Evolutionary conservation across 1,284 basidiomycete species (phyloP).

Genomic region (Grifola frondosa): DNA sequence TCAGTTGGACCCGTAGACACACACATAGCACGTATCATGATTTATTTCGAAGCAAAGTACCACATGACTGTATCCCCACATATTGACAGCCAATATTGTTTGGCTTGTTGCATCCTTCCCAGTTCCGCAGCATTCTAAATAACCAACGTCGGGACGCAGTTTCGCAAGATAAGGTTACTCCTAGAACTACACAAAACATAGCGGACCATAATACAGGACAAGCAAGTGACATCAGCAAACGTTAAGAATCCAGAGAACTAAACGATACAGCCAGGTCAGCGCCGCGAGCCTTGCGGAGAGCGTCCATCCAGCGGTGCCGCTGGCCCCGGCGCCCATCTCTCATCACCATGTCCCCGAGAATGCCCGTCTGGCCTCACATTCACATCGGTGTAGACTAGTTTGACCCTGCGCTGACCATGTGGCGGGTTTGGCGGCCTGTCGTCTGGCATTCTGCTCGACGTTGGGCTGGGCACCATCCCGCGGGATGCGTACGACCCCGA

Average conservation of each 20-base stretch:
- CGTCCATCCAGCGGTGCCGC: no score
- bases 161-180: conserved; percentile 10
- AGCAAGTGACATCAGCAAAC: conserved; percentile 18
- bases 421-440: conserved; percentile 11
- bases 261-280: neutral
- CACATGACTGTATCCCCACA: neutral
- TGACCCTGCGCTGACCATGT: conserved; percentile 11
- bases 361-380: neutral
- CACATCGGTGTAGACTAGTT: conserved; percentile 9
- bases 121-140: neutral
- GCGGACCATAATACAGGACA: conserved; percentile 15
- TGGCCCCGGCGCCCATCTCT: no score
- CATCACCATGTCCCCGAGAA: no score
- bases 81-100: neutral
- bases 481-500: conserved; percentile 13
- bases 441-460: conserved; percentile 8
- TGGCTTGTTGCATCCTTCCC: neutral
- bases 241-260: neutral
- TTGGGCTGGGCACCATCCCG: conserved; percentile 15
- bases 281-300: no score
- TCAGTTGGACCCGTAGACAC: neutral
- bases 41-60: no score
- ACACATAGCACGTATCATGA: no score
- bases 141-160: no score
- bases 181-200: conserved; percentile 20